Evolutionary conservation across 2,329 filamentous ascomycete species (phyloP).

Genomic region (Cercospora sesami): DNA sequence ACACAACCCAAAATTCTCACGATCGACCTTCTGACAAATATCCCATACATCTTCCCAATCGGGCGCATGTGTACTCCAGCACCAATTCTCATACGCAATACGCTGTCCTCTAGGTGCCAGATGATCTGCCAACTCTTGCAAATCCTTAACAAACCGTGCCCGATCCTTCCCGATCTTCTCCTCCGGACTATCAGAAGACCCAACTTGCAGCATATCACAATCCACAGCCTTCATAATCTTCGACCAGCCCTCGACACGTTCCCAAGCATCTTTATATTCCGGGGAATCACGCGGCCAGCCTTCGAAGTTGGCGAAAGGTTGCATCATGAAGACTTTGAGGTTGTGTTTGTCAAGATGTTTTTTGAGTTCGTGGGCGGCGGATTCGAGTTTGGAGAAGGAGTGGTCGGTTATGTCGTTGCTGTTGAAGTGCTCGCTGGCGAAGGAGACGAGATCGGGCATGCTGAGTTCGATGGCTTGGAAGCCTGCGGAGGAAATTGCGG

Average conservation of each 20-base stretch:
- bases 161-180: constrained; percentile 54
- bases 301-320: constrained; percentile 76
- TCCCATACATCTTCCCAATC: constrained; percentile 70
- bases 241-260: constrained; percentile 66
- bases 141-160: constrained; percentile 58
- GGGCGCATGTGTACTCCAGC: constrained; percentile 71
- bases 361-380: constrained; percentile 57
- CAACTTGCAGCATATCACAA: constrained; percentile 69
- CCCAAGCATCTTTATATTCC: constrained; percentile 63
- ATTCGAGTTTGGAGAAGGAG: constrained; percentile 60
- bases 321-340: constrained; percentile 67
- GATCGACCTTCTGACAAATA: constrained; percentile 63
- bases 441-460: constrained; percentile 69
- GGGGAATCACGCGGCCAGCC: constrained; percentile 64
- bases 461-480: constrained; percentile 72
- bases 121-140: constrained; percentile 64
- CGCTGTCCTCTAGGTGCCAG: constrained; percentile 58
- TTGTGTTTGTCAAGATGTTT: constrained; percentile 55
- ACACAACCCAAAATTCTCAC: constrained; percentile 69
- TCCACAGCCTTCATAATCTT: constrained; percentile 69
- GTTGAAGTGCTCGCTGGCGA: constrained; percentile 54
- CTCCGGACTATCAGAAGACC: constrained; percentile 62
- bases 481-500: constrained; percentile 63
- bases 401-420: constrained; percentile 51
- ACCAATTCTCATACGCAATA: constrained; percentile 80